These are phyloP conservation scores for Wickerhamomyces tratensis DNA, from an alignment of 805 yeast species.

Conservation along the genomic window DNA sequence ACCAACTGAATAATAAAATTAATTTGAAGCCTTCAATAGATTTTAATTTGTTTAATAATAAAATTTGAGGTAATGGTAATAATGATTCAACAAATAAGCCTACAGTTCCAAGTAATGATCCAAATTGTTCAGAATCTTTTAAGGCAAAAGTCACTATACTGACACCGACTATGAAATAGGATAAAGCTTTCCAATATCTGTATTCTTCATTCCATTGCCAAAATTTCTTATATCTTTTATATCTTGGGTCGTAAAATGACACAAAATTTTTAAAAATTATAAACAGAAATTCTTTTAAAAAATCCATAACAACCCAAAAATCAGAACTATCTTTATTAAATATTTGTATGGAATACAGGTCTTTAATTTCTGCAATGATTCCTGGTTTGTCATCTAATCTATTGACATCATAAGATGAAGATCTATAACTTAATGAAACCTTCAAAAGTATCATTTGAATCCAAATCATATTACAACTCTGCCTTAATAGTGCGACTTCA, in stretches of 20 bases:
- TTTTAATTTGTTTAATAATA: constrained; percentile 54
- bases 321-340: constrained; percentile 2
- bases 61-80: constrained; percentile 69
- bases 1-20: constrained; percentile 72
- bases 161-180: constrained; percentile 10
- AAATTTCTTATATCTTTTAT: constrained; percentile 52
- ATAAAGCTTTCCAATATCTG: constrained; percentile 55
- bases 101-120: constrained; percentile 44
- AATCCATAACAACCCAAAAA: constrained; percentile 6
- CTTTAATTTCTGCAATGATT: constrained; percentile 7
- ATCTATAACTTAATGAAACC: constrained; percentile 52
- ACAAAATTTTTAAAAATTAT: constrained; percentile 29
- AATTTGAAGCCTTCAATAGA: constrained; percentile 73
- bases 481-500: constrained; percentile 70
- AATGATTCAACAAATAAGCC: constrained; percentile 67
- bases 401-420: constrained; percentile 29
- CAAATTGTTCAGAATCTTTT: constrained; percentile 26
- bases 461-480: constrained; percentile 75
- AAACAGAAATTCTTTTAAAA: constrained; percentile 5
- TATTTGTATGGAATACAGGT: not conserved
- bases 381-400: constrained; percentile 21
- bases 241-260: constrained; percentile 62
- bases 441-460: constrained; percentile 61
- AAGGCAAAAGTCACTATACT: constrained; percentile 30
- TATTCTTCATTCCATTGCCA: constrained; percentile 78